These are phyloP conservation scores for Penicillium manginii DNA, from an alignment of 495 filamentous ascomycete species.

Conservation along the genomic window DNA sequence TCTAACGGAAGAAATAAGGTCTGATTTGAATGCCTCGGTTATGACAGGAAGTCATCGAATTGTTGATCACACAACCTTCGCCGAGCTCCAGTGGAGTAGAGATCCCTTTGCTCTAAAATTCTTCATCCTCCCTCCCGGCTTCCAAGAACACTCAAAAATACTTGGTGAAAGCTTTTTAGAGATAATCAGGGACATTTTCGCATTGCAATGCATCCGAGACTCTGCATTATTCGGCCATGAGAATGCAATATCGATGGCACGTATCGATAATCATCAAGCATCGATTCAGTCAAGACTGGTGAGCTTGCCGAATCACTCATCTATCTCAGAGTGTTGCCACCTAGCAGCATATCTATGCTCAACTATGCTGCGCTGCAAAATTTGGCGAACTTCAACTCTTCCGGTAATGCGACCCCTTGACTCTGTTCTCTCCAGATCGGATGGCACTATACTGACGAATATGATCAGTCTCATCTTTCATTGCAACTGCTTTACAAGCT, in stretches of 20 bases:
- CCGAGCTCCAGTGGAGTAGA: constrained; percentile 41
- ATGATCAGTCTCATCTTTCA: constrained; percentile 37
- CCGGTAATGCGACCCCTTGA: constrained; percentile 29
- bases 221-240: constrained; percentile 15
- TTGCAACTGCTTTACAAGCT: constrained; percentile 35
- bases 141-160: constrained; percentile 26
- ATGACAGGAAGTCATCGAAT: constrained; percentile 36
- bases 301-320: constrained; percentile 21
- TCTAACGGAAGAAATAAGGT: constrained; percentile 25
- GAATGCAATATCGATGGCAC: constrained; percentile 34
- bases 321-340: constrained; percentile 36
- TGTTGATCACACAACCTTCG: constrained; percentile 41
- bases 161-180: constrained; percentile 32
- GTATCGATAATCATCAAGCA: constrained; percentile 44
- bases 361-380: constrained; percentile 41
- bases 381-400: constrained; percentile 38
- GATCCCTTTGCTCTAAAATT: constrained; percentile 30
- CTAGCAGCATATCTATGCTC: constrained; percentile 42
- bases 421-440: neutral
- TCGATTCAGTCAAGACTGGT: constrained; percentile 42
- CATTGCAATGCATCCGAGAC: constrained; percentile 43
- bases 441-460: neutral
- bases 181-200: constrained; percentile 38
- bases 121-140: constrained; percentile 33
- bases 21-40: constrained; percentile 41